Percentiles rank a stretch among this genome's conserved stretches.
Conservation (phyloP, 2,329 filamentous ascomycete genomes). For the Aquanectria penicillioides region DNA sequence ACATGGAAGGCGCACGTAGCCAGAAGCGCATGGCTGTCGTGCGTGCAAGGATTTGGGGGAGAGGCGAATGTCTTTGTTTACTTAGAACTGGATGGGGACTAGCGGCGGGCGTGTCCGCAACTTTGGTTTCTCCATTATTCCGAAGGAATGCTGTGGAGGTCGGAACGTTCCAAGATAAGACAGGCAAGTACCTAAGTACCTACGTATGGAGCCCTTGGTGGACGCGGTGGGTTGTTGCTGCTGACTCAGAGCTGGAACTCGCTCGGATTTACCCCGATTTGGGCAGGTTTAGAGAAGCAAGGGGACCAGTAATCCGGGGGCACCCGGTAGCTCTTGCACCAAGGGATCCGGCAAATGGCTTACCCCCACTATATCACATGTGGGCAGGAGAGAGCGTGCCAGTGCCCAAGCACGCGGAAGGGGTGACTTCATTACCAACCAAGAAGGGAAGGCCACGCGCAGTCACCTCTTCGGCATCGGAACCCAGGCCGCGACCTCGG, state of each 20-base stretch:
- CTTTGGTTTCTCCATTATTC: constrained; percentile 38
- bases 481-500: constrained; percentile 26
- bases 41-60: constrained; percentile 32
- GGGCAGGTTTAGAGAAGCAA: neutral
- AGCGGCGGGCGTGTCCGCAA: constrained; percentile 33
- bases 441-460: constrained; percentile 20
- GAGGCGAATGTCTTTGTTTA: constrained; percentile 42
- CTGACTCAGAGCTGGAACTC: neutral
- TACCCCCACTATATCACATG: constrained; percentile 24
- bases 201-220: constrained; percentile 1
- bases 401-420: too few species aligned
- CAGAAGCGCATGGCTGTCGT: constrained; percentile 22
- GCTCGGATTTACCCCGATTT: constrained; percentile 16
- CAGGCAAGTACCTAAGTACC: too few species aligned
- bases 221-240: neutral
- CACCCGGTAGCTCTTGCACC: neutral
- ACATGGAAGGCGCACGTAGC: constrained; percentile 35
- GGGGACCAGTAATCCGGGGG: constrained; percentile 14
- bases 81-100: constrained; percentile 38
- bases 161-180: too few species aligned
- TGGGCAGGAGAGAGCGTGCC: constrained; percentile 6
- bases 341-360: constrained; percentile 19
- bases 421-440: constrained; percentile 5
- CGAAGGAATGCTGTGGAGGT: too few species aligned
- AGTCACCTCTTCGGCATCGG: constrained; percentile 24